Conservation (phyloP, 2,329 filamentous ascomycete species). For the Fusarium cyanostomum region DNA sequence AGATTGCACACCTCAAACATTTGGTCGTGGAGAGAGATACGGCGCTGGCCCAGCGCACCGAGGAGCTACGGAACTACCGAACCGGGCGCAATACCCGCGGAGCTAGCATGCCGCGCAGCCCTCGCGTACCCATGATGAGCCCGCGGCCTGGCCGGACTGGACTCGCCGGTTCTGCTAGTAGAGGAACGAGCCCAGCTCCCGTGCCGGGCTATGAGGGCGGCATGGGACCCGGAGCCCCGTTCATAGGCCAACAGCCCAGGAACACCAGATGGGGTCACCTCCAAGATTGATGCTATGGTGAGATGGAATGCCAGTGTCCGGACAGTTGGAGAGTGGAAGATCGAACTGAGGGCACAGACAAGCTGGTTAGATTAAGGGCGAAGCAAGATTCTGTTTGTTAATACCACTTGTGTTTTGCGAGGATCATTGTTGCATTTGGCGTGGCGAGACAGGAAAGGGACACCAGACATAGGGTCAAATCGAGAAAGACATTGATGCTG, state of each 20-base stretch:
- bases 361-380: background rate
- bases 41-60: conserved; percentile 58
- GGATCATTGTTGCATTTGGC: conserved; percentile 8
- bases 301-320: background rate
- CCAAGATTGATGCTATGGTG: conserved; percentile 47
- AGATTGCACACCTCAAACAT: conserved; percentile 53
- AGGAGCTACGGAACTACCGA: conserved; percentile 59
- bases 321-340: background rate
- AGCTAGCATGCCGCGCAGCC: conserved; percentile 66
- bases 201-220: conserved; percentile 45
- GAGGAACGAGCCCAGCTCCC: conserved; percentile 61
- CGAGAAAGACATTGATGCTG: background rate
- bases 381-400: conserved; percentile 5
- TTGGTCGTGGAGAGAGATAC: conserved; percentile 61
- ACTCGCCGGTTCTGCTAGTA: conserved; percentile 54
- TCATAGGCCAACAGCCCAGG: conserved; percentile 50
- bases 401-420: conserved; percentile 15
- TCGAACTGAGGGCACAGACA: background rate
- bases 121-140: conserved; percentile 63
- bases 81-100: conserved; percentile 65
- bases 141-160: conserved; percentile 50
- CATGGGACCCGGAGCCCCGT: conserved; percentile 50
- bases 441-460: conserved; percentile 5
- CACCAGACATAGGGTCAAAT: background rate
- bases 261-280: conserved; percentile 58